A percentile compares a stretch with the other conserved stretches of the same genome.
Conservation (phyloP, 2,329 filamentous ascomycete species). For the Sordariomycetes sp. region DNA sequence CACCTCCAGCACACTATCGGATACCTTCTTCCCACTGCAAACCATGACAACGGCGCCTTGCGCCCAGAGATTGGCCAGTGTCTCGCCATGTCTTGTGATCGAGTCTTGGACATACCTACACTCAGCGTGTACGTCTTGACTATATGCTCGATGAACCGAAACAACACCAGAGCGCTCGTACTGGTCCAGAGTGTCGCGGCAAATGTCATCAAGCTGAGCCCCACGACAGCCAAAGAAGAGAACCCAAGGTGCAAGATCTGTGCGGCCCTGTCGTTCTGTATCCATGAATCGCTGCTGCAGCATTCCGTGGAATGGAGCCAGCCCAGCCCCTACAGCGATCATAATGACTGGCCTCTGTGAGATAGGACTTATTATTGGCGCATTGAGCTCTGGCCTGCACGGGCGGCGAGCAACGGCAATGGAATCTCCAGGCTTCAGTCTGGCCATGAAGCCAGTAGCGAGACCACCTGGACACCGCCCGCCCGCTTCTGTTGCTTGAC, state of each 20-base stretch:
- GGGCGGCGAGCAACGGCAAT: constrained; percentile 35
- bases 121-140: constrained; percentile 14
- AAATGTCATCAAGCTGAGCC: constrained; percentile 51
- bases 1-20: no score
- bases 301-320: constrained; percentile 22
- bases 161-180: constrained; percentile 57
- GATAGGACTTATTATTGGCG: no score
- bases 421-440: constrained; percentile 20
- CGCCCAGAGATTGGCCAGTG: not conserved
- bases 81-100: not conserved
- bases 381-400: constrained; percentile 27
- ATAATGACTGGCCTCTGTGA: constrained; percentile 21
- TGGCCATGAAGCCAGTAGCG: constrained; percentile 40
- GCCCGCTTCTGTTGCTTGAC: constrained; percentile 50
- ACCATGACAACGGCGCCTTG: not conserved
- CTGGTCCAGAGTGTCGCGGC: constrained; percentile 43
- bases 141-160: constrained; percentile 48
- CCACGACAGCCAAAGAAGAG: constrained; percentile 56
- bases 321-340: constrained; percentile 20
- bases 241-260: constrained; percentile 51
- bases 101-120: not conserved
- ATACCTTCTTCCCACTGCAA: no score
- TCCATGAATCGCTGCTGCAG: constrained; percentile 50
- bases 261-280: constrained; percentile 34
- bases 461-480: constrained; percentile 32